A percentile compares a stretch with the other conserved stretches of the same genome.
These are phyloP conservation scores for Calcarisporium arbuscula DNA, from an alignment of 2,329 filamentous ascomycete genomes.

Conservation along the genomic window DNA sequence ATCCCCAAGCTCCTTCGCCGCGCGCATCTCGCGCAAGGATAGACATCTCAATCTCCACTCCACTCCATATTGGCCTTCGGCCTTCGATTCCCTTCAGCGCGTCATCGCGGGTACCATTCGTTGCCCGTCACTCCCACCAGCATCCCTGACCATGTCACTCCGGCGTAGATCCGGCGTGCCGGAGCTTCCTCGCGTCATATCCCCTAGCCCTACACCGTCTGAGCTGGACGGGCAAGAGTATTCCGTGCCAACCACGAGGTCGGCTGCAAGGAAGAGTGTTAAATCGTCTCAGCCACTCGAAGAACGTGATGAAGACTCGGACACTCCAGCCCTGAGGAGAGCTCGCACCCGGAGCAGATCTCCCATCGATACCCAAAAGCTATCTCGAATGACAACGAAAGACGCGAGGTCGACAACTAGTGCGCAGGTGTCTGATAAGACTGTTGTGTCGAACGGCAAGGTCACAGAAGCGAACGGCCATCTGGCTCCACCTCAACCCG, in stretches of 20 bases:
- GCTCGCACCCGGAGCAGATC: constrained; percentile 68
- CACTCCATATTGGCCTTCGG: constrained; percentile 40
- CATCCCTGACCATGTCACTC: constrained; percentile 48
- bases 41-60: constrained; percentile 35
- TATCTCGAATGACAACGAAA: constrained; percentile 46
- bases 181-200: constrained; percentile 79
- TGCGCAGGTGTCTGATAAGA: constrained; percentile 18
- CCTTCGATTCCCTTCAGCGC: constrained; percentile 40
- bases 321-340: constrained; percentile 45
- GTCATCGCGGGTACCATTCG: constrained; percentile 51
- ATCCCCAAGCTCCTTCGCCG: constrained; percentile 14
- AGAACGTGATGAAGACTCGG: constrained; percentile 46
- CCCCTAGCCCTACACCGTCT: constrained; percentile 66
- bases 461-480: constrained; percentile 50
- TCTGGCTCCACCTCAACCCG: constrained; percentile 59
- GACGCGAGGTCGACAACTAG: constrained; percentile 33
- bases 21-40: constrained; percentile 43
- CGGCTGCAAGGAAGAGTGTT: constrained; percentile 54
- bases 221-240: constrained; percentile 37
- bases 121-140: constrained; percentile 53
- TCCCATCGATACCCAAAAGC: constrained; percentile 48
- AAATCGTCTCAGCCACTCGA: constrained; percentile 54
- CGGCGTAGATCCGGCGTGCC: constrained; percentile 54
- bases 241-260: constrained; percentile 70
- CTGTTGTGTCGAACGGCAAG: constrained; percentile 26